Evolutionary conservation across 2,329 filamentous ascomycete species (phyloP), one percentile per base, ranked within the genome.

Genomic region (Botryotinia calthae): DNA sequence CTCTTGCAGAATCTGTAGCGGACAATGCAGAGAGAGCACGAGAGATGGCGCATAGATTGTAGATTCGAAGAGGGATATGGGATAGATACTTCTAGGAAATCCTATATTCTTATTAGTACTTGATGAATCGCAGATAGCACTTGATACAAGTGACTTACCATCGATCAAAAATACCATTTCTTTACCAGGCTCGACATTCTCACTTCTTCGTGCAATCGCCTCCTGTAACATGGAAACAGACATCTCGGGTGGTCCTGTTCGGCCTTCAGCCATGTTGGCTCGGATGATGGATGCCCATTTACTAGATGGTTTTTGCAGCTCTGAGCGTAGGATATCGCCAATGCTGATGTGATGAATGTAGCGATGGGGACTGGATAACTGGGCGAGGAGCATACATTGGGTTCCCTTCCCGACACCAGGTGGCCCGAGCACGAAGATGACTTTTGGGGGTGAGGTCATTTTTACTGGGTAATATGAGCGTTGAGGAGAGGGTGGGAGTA

Each of bases 321-420:
- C 70, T 1, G 22, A 25, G 40, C 70, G 62, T 0, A 72, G n/a
- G 2, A 72, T 28, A 31, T 59, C 70, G 1, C 70, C 70, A 4
- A 66, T 61, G 37, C 70, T 72, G 40, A 66, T 59, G 20, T 71
- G 69, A 12, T 40, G 44, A 4, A 71, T 56, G 16, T 14, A 22
- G 4, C 51, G 18, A 31, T 34, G 42, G 20, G 4, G 12, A 16
- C 12, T 20, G 3, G 31, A 37, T 6, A 16, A 3, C n/a, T 72
- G 54, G 2, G 40, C 7, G n/a, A 72, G 61, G 1, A 67, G 37
- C 22, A 16, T 28, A 31, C 70, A 72, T 16, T 72, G 70, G 2
- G 70, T 72, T 8, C 70, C 70, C 8, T 72, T 72, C 2, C 70
- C 70, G 4, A 46, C 25, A 20, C 70, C 70, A 1, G 70, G 70